phyloP scores from a whole-genome alignment of 768 basidiomycete species.

The Dacryopinax primogenitus region DNA sequence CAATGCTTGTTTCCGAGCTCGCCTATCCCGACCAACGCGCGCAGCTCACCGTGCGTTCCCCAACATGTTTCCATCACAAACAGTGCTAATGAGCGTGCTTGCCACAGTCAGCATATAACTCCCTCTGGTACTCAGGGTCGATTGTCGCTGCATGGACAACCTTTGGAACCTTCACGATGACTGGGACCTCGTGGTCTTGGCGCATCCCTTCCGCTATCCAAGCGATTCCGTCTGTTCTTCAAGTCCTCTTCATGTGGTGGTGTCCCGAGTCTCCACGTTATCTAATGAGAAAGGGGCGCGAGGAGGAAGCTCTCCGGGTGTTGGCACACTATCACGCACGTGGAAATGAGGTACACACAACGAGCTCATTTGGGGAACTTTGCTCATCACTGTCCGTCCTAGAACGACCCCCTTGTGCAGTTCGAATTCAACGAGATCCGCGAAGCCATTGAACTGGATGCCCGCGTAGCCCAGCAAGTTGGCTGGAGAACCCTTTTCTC shows the following conservation, averaged over 20 bases:
- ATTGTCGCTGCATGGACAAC: slow-evolving; percentile 78
- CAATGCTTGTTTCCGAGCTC: slow-evolving; percentile 75
- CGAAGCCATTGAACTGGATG: slow-evolving; percentile 25
- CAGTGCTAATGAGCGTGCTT: not conserved
- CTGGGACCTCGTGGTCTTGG: slow-evolving; percentile 57
- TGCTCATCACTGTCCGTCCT: slow-evolving; percentile 18
- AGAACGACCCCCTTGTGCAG: slow-evolving; percentile 32
- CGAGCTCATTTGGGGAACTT: slow-evolving; percentile 10
- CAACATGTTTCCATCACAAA: not conserved
- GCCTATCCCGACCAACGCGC: slow-evolving; percentile 74
- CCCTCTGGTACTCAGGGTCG: slow-evolving; percentile 75
- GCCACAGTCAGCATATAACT: slow-evolving; percentile 51
- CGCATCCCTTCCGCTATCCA: slow-evolving; percentile 67
- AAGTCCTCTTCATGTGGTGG: slow-evolving; percentile 53
- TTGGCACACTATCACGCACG: slow-evolving; percentile 78
- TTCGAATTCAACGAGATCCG: slow-evolving; percentile 22
- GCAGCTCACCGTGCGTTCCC: slow-evolving; percentile 39
- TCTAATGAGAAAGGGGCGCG: slow-evolving; percentile 61
- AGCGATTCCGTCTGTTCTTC: slow-evolving; percentile 52
- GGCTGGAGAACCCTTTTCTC: slow-evolving; percentile 38
- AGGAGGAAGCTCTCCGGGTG: slow-evolving; percentile 51
- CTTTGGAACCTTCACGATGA: slow-evolving; percentile 63
- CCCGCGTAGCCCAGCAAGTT: slow-evolving; percentile 23
- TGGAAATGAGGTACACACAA: slow-evolving; percentile 35
- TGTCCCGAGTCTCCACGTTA: slow-evolving; percentile 77